Evolutionary conservation across 129 eudicot species (phyloP).

Genomic region (Sambucus nigra): DNA sequence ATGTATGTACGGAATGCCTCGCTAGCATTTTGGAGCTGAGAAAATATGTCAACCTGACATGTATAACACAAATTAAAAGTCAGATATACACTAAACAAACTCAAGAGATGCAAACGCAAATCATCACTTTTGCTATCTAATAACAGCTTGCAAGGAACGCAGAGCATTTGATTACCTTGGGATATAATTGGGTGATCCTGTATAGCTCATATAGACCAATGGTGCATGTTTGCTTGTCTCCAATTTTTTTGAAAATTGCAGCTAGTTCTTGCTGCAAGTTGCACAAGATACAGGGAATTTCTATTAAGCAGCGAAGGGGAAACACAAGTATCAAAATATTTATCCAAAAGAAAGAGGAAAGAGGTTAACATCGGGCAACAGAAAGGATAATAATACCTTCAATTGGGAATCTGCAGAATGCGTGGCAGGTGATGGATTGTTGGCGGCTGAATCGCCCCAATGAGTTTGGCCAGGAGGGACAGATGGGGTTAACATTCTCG

Average conservation of each 20-base stretch:
- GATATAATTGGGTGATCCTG: conserved; percentile 86
- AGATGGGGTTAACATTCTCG: conserved; percentile 92
- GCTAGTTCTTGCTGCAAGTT: conserved; percentile 82
- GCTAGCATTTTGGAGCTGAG: conserved; percentile 97
- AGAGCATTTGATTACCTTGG: conserved; percentile 48
- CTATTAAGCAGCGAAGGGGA: not conserved
- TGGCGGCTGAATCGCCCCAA: conserved; percentile 87
- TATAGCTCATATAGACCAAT: conserved; percentile 90
- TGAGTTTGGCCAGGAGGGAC: conserved; percentile 84
- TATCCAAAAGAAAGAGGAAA: too few species aligned
- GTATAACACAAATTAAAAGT: not conserved
- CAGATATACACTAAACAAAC: not conserved
- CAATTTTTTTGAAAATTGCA: conserved; percentile 94
- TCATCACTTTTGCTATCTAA: not conserved
- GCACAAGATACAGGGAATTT: conserved; percentile 4
- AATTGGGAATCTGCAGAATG: conserved; percentile 91
- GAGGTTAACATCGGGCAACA: not conserved
- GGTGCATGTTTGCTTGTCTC: conserved; percentile 95
- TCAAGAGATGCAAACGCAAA: not conserved
- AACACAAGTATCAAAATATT: not conserved
- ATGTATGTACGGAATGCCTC: conserved; percentile 97
- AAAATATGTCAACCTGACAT: conserved; percentile 84
- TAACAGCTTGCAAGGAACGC: not conserved
- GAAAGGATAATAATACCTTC: conserved; percentile 36
- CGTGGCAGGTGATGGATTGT: conserved; percentile 63